phyloP scores from a whole-genome alignment of 441 rosid species.

The Populus hybrid region DNA sequence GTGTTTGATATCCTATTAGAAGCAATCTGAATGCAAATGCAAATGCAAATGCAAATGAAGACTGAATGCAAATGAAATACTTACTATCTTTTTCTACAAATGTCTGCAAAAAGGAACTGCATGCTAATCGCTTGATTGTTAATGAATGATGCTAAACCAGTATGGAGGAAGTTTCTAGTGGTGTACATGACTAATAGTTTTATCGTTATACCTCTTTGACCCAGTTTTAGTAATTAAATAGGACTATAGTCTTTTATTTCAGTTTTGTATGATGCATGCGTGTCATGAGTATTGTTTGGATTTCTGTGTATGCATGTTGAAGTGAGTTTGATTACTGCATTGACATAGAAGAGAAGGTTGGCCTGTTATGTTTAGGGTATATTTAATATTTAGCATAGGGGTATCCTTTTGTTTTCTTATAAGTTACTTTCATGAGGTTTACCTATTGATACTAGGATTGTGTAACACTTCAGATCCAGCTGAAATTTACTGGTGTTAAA shows the following conservation, averaged over 20 bases:
- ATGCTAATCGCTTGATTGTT: neutral
- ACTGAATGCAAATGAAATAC: neutral
- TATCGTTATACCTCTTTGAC: neutral
- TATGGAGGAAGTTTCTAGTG: neutral
- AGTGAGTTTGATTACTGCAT: neutral
- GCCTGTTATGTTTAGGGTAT: neutral
- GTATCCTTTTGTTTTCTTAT: neutral
- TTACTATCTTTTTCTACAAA: neutral
- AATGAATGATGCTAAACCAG: neutral
- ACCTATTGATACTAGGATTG: neutral
- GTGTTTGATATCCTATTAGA: neutral
- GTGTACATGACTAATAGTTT: neutral
- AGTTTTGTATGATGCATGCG: neutral
- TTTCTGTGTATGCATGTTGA: neutral
- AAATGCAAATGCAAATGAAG: neutral
- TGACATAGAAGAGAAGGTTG: neutral
- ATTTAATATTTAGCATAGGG: neutral
- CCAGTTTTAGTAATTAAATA: neutral
- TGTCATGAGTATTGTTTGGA: neutral
- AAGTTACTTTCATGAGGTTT: neutral
- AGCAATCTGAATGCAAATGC: neutral
- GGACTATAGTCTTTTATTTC: neutral
- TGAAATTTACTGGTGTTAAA: neutral
- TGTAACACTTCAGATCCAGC: neutral
- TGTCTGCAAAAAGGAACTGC: neutral